A percentile compares a stretch with the other conserved stretches of the same genome.
Conservation (phyloP, 108 stramenopile genomes). For the Cyclostephanos invisitatus region DNA sequence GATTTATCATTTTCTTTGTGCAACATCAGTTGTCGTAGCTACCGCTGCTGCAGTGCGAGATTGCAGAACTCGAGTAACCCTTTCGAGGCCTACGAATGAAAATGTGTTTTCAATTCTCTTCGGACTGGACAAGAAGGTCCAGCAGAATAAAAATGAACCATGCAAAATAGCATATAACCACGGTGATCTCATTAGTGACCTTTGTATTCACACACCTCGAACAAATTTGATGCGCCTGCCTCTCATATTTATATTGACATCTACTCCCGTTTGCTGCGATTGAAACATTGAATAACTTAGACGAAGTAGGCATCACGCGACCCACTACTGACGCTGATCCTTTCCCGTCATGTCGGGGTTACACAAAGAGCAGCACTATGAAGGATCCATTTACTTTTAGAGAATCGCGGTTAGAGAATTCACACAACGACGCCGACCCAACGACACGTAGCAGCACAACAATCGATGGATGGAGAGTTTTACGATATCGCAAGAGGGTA, state of each 20-base stretch:
- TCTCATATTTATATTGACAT: neutral
- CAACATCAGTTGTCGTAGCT: neutral
- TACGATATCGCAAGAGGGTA: conserved; percentile 27
- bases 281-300: neutral
- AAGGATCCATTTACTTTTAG: neutral
- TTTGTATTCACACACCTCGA: neutral
- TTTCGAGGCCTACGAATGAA: conserved; percentile 15
- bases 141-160: neutral
- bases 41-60: neutral
- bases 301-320: conserved; percentile 28
- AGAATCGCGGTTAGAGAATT: neutral
- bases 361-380: neutral
- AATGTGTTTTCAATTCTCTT: conserved; percentile 21
- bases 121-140: neutral
- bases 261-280: neutral
- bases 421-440: neutral
- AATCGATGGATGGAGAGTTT: conserved; percentile 38
- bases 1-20: neutral
- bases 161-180: conserved; percentile 11
- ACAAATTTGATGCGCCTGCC: neutral
- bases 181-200: neutral
- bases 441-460: conserved; percentile 4
- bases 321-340: neutral
- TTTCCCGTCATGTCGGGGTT: conserved; percentile 13
- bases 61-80: conserved; percentile 17